These are phyloP conservation scores for Lecanicillium sp. DNA, from an alignment of 2,329 filamentous ascomycete genomes.

Conservation along the genomic window DNA sequence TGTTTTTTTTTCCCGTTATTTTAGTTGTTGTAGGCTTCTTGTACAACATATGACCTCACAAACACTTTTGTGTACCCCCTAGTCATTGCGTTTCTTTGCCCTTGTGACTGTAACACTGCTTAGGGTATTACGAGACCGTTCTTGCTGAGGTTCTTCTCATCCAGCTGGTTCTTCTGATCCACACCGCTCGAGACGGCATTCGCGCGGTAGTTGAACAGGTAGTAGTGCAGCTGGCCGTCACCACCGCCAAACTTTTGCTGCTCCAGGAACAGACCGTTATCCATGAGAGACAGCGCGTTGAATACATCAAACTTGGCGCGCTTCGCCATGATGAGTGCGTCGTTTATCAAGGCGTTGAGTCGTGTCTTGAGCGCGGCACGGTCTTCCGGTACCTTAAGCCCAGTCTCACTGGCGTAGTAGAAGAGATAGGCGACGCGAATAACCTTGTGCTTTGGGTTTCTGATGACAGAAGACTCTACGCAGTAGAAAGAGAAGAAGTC, in stretches of 20 bases:
- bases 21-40: neutral
- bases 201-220: slow-evolving; percentile 93
- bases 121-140: slow-evolving; percentile 77
- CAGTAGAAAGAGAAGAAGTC: slow-evolving; percentile 98
- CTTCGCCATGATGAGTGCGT: slow-evolving; percentile 84
- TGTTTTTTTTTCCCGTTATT: neutral
- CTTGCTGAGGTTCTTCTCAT: slow-evolving; percentile 71
- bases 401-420: slow-evolving; percentile 86
- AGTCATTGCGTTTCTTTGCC: neutral
- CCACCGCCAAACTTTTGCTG: slow-evolving; percentile 92
- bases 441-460: slow-evolving; percentile 65
- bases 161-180: slow-evolving; percentile 67
- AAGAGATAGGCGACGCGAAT: slow-evolving; percentile 92
- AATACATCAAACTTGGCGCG: slow-evolving; percentile 84
- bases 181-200: slow-evolving; percentile 80
- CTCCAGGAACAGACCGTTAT: slow-evolving; percentile 89
- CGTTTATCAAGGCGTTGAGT: slow-evolving; percentile 66
- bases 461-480: slow-evolving; percentile 87
- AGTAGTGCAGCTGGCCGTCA: slow-evolving; percentile 93
- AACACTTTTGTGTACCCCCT: neutral
- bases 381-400: slow-evolving; percentile 50
- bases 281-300: slow-evolving; percentile 87
- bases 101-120: slow-evolving; percentile 10
- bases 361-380: slow-evolving; percentile 62
- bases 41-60: too few species aligned